Evolutionary conservation across 2,329 filamentous ascomycete species (phyloP).

Genomic region (Myriosclerotinia scirpicola): DNA sequence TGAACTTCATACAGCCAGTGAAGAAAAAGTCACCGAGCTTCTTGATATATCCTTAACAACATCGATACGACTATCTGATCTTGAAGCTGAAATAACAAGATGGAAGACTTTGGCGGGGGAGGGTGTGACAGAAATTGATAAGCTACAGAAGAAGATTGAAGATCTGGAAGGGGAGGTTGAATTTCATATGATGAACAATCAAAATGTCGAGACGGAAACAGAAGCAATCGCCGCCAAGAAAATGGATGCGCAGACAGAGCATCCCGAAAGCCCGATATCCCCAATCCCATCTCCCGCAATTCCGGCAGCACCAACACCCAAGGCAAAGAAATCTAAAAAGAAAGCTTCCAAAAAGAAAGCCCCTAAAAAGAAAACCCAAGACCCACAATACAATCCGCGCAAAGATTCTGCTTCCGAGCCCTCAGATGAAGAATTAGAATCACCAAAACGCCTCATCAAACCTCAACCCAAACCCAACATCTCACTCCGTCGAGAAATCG

Average conservation of each 20-base stretch:
- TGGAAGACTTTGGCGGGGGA: background rate
- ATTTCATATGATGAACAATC: background rate
- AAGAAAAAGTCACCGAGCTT: conserved; percentile 3
- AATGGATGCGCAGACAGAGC: background rate
- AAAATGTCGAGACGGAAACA: background rate
- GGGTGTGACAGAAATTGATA: background rate
- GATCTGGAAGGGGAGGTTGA: background rate
- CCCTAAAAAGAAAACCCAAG: background rate
- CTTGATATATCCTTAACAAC: background rate
- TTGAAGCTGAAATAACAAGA: conserved; percentile 1
- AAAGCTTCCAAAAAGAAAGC: background rate
- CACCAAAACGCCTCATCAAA: background rate
- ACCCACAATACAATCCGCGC: background rate
- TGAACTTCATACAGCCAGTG: background rate
- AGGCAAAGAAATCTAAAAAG: background rate
- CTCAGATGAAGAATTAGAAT: background rate
- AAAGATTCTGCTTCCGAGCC: background rate
- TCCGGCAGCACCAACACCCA: too few relatives aligned
- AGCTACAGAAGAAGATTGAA: background rate
- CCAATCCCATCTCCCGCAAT: background rate
- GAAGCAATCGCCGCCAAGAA: background rate
- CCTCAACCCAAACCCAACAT: conserved; percentile 2
- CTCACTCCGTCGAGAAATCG: background rate
- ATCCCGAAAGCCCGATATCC: background rate
- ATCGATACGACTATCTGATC: conserved; percentile 3